A percentile compares a stretch with the other conserved stretches of the same genome.
Evolutionary conservation across 2,329 filamentous ascomycete genomes (phyloP).

Genomic region (Reticulascus tulasneorum): DNA sequence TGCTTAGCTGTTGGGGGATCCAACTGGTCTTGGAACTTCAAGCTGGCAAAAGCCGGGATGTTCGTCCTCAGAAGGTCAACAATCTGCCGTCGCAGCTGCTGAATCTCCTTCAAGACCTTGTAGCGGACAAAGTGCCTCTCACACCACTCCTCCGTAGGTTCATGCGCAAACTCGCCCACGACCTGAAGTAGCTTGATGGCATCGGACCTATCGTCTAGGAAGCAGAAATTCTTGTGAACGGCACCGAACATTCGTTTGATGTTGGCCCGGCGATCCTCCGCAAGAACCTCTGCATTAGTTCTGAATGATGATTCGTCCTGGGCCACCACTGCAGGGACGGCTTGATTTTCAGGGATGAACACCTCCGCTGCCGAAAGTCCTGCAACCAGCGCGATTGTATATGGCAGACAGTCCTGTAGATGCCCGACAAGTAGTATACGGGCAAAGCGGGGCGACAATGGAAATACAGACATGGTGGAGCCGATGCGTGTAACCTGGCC

Average conservation of each 20-base stretch:
- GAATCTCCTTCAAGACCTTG: slow-evolving; percentile 83
- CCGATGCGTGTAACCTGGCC: slow-evolving; percentile 78
- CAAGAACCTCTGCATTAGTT: slow-evolving; percentile 65
- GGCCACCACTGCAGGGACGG: slow-evolving; percentile 54
- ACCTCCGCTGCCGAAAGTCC: slow-evolving; percentile 84
- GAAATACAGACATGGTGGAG: slow-evolving; percentile 80
- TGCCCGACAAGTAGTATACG: slow-evolving; percentile 89
- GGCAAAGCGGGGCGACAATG: slow-evolving; percentile 83
- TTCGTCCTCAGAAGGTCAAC: slow-evolving; percentile 74
- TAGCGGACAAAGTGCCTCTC: slow-evolving; percentile 77
- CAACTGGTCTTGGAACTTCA: slow-evolving; percentile 51
- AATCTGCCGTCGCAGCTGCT: slow-evolving; percentile 78
- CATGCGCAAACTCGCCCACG: slow-evolving; percentile 80
- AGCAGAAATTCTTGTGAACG: slow-evolving; percentile 74
- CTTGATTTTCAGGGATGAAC: slow-evolving; percentile 78
- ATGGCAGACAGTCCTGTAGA: slow-evolving; percentile 74
- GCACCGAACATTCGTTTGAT: slow-evolving; percentile 60
- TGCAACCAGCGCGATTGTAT: slow-evolving; percentile 84
- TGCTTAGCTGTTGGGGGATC: slow-evolving; percentile 61
- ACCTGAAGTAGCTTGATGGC: slow-evolving; percentile 87
- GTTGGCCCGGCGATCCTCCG: slow-evolving; percentile 65
- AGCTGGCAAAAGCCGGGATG: slow-evolving; percentile 61
- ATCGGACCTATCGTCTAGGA: slow-evolving; percentile 78
- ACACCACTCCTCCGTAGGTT: slow-evolving; percentile 70
- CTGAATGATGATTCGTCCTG: slow-evolving; percentile 46